phyloP scores from a whole-genome alignment of 2,329 filamentous ascomycete genomes.

The Claviceps monticola region DNA sequence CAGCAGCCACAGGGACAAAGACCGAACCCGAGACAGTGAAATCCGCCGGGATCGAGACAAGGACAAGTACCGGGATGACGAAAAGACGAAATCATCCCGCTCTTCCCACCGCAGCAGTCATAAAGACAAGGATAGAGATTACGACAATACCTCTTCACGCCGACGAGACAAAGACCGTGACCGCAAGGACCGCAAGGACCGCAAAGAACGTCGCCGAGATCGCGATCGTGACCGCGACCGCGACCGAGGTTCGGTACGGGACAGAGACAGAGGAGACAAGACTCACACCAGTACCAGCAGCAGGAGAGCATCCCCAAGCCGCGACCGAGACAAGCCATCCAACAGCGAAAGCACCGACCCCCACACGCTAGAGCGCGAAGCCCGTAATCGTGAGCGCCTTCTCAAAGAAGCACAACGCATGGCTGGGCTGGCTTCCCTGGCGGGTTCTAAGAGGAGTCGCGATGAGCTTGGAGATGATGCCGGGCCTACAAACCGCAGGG shows the following conservation, averaged over 20 bases:
- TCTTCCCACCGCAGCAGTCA: constrained; percentile 26
- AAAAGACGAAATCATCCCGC: constrained; percentile 25
- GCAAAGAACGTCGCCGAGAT: constrained; percentile 23
- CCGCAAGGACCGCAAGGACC: constrained; percentile 21
- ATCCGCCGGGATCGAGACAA: constrained; percentile 30
- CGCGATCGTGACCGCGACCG: constrained; percentile 15
- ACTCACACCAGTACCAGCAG: constrained; percentile 23
- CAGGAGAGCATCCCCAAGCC: constrained; percentile 19
- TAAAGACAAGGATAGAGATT: constrained; percentile 25
- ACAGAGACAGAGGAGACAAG: constrained; percentile 16
- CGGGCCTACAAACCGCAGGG: constrained; percentile 20
- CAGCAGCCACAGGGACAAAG: constrained; percentile 44
- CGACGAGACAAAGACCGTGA: constrained; percentile 22
- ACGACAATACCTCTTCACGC: constrained; percentile 20
- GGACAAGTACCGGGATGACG: constrained; percentile 29
- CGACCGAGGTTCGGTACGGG: constrained; percentile 11
- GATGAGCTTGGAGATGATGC: constrained; percentile 28
- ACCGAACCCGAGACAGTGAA: constrained; percentile 36
- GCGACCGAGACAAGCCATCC: constrained; percentile 22
- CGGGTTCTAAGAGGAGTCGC: constrained; percentile 36
- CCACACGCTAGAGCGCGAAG: constrained; percentile 58
- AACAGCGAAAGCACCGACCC: constrained; percentile 28
- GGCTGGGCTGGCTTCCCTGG: constrained; percentile 35
- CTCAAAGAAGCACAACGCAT: constrained; percentile 56
- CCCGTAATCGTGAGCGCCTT: constrained; percentile 49